Evolutionary conservation across 768 basidiomycete genomes (phyloP).

Genomic region (Collybia nuda): DNA sequence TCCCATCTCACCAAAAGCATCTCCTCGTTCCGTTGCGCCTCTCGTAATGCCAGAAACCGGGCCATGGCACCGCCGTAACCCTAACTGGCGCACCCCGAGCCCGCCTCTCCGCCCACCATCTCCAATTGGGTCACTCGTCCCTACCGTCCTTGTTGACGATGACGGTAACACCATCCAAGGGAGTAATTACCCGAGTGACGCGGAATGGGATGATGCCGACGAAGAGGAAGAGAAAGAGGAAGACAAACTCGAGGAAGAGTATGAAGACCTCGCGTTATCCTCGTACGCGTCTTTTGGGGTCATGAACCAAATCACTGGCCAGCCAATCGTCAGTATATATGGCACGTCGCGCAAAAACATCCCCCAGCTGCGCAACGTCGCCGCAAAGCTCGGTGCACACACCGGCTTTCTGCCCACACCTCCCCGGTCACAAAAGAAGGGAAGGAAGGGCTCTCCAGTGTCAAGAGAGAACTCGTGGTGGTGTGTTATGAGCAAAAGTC

Average conservation of each 20-base stretch:
- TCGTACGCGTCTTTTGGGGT: background rate
- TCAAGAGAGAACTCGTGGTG: slow-evolving; percentile 26
- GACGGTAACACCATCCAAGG: slow-evolving; percentile 21
- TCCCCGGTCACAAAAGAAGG: background rate
- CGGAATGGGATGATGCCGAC: background rate
- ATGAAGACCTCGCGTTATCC: slow-evolving; percentile 1
- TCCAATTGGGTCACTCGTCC: slow-evolving; percentile 13
- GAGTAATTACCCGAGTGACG: slow-evolving; percentile 5
- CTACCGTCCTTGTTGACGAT: slow-evolving; percentile 24
- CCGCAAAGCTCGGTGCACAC: slow-evolving; percentile 24
- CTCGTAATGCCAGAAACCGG: slow-evolving; percentile 17
- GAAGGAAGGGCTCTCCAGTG: background rate
- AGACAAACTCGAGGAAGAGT: background rate
- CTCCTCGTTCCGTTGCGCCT: background rate
- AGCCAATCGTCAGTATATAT: slow-evolving; percentile 17
- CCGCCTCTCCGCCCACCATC: slow-evolving; percentile 2
- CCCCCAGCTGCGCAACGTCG: slow-evolving; percentile 19
- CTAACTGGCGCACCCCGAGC: slow-evolving; percentile 27
- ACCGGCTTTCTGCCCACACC: slow-evolving; percentile 21
- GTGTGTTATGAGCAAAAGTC: slow-evolving; percentile 29
- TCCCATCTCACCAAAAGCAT: background rate
- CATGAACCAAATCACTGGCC: background rate
- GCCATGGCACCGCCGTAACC: slow-evolving; percentile 27
- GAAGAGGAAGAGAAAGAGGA: slow-evolving; percentile 2
- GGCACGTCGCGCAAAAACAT: slow-evolving; percentile 23